These are phyloP conservation scores for Euryodendron excelsum DNA, from an alignment of 148 eudicot species.

Conservation along the genomic window DNA sequence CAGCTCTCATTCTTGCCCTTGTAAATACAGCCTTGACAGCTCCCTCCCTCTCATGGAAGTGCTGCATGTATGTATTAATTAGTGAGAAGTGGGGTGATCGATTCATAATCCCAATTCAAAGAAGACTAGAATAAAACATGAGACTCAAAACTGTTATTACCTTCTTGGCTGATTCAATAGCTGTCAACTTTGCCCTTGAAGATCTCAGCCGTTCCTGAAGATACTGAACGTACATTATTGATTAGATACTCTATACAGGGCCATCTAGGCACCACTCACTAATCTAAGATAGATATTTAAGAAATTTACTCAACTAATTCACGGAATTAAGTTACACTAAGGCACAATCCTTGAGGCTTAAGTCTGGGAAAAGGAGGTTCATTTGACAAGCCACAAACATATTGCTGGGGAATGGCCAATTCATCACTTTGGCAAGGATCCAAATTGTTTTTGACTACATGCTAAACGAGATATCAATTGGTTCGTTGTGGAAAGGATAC, in stretches of 20 bases:
- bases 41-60: background rate
- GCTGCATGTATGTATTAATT: background rate
- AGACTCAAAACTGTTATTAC: background rate
- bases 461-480: background rate
- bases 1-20: constrained; percentile 12
- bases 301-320: background rate
- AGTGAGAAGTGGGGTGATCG: background rate
- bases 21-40: constrained; percentile 7
- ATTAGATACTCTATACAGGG: background rate
- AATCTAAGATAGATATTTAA: background rate
- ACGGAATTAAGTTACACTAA: background rate
- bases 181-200: background rate
- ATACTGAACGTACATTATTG: background rate
- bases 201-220: background rate
- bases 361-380: background rate
- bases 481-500: background rate
- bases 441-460: background rate
- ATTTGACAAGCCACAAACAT: background rate
- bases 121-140: background rate
- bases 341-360: background rate
- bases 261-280: background rate
- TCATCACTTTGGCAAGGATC: background rate
- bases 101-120: background rate
- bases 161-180: background rate
- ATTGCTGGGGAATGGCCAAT: background rate